These are phyloP conservation scores for Coccomyxa subellipsoidea DNA, from an alignment of 163 green algal species.

Conservation along the genomic window DNA sequence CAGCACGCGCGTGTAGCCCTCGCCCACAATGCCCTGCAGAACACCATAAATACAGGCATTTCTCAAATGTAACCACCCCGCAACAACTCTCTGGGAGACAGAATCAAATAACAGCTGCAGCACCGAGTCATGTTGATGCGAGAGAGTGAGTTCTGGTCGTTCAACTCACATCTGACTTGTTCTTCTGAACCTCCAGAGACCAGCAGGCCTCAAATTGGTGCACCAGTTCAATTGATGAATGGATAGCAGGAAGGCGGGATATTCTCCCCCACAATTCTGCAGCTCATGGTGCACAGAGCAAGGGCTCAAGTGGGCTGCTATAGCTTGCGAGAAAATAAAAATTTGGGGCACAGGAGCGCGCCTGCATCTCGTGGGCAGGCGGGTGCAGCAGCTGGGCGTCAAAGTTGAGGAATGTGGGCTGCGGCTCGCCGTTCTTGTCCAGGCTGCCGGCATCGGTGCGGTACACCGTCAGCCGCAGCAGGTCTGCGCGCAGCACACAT, in stretches of 20 bases:
- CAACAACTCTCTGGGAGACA: neutral
- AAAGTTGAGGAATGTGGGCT: neutral
- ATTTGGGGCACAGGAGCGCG: too few species aligned
- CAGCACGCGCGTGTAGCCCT: neutral
- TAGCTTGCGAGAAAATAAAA: too few species aligned
- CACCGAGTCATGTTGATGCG: neutral
- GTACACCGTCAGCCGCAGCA: neutral
- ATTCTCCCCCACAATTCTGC: neutral
- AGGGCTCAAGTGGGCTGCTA: too few species aligned
- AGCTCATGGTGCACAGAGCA: neutral
- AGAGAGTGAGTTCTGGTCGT: too few species aligned
- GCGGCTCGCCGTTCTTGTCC: neutral
- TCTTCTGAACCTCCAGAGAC: neutral
- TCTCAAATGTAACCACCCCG: neutral
- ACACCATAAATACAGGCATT: neutral
- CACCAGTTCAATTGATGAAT: neutral
- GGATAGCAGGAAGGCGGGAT: neutral
- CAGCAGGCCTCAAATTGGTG: neutral
- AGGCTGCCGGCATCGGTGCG: neutral
- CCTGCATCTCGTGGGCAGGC: neutral
- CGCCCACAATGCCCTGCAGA: conserved; percentile 1
- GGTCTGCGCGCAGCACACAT: neutral
- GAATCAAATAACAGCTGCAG: neutral
- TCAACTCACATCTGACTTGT: too few species aligned
- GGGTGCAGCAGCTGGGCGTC: neutral